These are phyloP conservation scores for Globisporangium mamillatum DNA, from an alignment of 352 stramenopile species.

Conservation along the genomic window DNA sequence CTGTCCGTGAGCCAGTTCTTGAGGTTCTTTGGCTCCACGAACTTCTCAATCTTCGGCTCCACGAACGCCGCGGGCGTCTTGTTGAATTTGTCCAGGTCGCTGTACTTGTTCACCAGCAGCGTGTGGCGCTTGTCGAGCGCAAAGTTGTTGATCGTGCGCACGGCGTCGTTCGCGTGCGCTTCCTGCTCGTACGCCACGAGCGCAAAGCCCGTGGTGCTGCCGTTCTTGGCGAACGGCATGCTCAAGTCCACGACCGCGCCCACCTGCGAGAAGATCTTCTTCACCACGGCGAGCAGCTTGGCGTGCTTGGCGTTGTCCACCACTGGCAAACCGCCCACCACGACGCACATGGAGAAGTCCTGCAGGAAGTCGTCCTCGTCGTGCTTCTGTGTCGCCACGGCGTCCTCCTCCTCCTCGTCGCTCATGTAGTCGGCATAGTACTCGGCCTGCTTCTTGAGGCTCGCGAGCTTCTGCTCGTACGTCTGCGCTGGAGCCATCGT, in stretches of 20 bases:
- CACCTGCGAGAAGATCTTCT: conserved; percentile 87
- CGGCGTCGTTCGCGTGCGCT: conserved; percentile 67
- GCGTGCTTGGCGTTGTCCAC: conserved; percentile 75
- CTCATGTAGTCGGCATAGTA: conserved; percentile 81
- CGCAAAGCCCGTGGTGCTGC: conserved; percentile 71
- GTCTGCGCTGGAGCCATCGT: conserved; percentile 57
- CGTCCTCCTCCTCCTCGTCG: conserved; percentile 76
- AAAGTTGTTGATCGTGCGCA: conserved; percentile 86
- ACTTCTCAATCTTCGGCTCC: conserved; percentile 78
- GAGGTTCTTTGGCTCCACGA: conserved; percentile 91
- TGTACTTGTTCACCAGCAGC: conserved; percentile 92
- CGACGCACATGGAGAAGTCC: conserved; percentile 77
- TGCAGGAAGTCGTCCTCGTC: conserved; percentile 76
- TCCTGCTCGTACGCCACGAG: conserved; percentile 84
- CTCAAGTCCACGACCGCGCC: conserved; percentile 72
- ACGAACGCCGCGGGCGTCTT: conserved; percentile 76
- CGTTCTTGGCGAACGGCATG: conserved; percentile 64
- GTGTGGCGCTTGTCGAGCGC: conserved; percentile 97
- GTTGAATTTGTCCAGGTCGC: conserved; percentile 81
- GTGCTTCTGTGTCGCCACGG: conserved; percentile 54
- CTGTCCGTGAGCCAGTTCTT: conserved; percentile 93
- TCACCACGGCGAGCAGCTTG: conserved; percentile 83
- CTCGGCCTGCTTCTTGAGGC: conserved; percentile 65
- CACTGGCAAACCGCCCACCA: conserved; percentile 76
- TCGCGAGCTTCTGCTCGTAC: conserved; percentile 80